Conservation (phyloP, 768 basidiomycete genomes). For the Jaapia argillacea region DNA sequence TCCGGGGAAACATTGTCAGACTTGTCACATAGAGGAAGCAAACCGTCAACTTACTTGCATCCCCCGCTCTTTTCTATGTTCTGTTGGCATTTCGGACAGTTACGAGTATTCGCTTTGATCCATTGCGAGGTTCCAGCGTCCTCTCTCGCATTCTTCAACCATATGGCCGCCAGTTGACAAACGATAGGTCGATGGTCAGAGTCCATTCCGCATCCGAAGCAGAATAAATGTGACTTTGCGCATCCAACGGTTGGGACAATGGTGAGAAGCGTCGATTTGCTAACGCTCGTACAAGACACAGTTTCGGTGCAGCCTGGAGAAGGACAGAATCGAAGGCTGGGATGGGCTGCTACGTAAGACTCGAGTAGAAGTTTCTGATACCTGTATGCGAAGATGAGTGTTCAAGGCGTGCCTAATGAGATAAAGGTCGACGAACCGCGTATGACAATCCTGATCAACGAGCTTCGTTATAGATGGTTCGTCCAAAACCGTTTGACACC, state of each 20-base stretch:
- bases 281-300: conserved; percentile 4
- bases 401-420: neutral
- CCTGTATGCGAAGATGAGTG: neutral
- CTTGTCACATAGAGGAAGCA: neutral
- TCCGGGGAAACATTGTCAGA: neutral
- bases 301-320: conserved; percentile 5
- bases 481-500: conserved; percentile 3
- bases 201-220: conserved; percentile 9
- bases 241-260: conserved; percentile 8
- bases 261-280: conserved; percentile 4
- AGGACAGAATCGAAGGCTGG: conserved; percentile 8
- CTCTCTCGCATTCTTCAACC: conserved; percentile 7
- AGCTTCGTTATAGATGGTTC: conserved; percentile 4
- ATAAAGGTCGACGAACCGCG: conserved; percentile 2
- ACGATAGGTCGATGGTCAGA: conserved; percentile 7
- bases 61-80: conserved; percentile 10
- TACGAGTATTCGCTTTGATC: conserved; percentile 11
- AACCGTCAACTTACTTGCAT: conserved; percentile 8
- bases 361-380: conserved; percentile 7
- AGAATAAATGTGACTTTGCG: conserved; percentile 4
- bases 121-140: conserved; percentile 9
- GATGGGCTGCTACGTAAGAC: conserved; percentile 7
- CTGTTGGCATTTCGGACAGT: conserved; percentile 8
- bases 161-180: conserved; percentile 7
- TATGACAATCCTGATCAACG: conserved; percentile 1